A percentile compares a stretch with the other conserved stretches of the same genome.
Conservation (phyloP, 331 rosid genomes). For the Quercus phellos region DNA sequence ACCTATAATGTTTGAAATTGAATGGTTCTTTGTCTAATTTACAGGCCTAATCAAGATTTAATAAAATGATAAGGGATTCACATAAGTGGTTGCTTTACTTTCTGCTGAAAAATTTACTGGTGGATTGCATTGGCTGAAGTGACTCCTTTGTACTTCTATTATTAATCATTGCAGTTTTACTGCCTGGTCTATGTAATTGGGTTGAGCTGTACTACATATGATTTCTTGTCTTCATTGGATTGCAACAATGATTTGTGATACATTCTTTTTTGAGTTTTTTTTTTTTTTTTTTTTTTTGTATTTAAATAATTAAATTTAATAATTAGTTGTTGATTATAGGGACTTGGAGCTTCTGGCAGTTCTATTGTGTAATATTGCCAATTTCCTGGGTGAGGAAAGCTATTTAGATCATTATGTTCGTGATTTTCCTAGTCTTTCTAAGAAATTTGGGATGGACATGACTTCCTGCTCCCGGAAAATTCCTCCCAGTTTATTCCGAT, state of each 20-base stretch:
- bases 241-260: constrained; percentile 11
- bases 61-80: background rate
- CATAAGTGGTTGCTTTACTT: background rate
- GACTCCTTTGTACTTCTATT: background rate
- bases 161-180: constrained; percentile 13
- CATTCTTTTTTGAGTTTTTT: background rate
- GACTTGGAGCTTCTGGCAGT: constrained; percentile 76
- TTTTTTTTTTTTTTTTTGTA: constrained; percentile 1
- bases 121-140: constrained; percentile 9
- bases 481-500: constrained; percentile 82
- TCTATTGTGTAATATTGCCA: constrained; percentile 69
- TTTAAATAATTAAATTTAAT: constrained; percentile 11
- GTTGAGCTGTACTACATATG: background rate
- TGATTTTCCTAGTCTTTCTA: constrained; percentile 74
- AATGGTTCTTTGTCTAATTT: background rate
- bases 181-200: constrained; percentile 9
- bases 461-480: constrained; percentile 40
- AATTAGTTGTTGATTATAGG: constrained; percentile 44
- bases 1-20: background rate
- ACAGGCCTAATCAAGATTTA: background rate
- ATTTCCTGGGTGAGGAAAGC: constrained; percentile 63
- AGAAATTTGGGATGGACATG: constrained; percentile 34
- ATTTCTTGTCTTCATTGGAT: constrained; percentile 8
- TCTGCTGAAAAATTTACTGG: background rate
- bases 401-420: constrained; percentile 88